Base-by-base conservation (phyloP, 2,329 filamentous ascomycete species). In the Trichoderma hamatum region DNA sequence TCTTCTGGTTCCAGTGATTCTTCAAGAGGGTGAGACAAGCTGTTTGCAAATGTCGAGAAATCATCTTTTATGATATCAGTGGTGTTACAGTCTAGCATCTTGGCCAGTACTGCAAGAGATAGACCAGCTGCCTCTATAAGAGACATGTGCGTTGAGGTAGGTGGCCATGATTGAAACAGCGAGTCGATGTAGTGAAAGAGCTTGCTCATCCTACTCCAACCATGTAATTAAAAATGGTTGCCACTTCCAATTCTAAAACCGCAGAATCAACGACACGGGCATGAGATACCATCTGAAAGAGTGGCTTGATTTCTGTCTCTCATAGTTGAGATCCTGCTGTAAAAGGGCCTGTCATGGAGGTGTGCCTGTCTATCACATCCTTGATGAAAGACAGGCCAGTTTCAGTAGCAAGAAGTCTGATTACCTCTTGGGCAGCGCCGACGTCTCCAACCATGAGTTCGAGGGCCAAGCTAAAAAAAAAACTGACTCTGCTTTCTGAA, bases 161-260 rank as follows among this genome's bases (percentile, higher is more conserved):
- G 67, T 54, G 71, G 54, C 71, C 73, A 72, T 3, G 46, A 51
- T 26, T 72, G 43, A 4, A 77, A 69, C 1, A 80, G 32, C 1
- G 62, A 66, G 4, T 70, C 56, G 14, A 81, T 72, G 36, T 78
- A 79, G 13, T 71, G 71, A 67, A 80, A 82, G 5, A 83, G 70
- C 0, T 32, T 69, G 1, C 63, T 72, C 72, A 82, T 77, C 14
- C 78, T 73, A 79, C 69, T 7, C 81, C 81, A 7, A 76, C 68
- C 0, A 82, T 51, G 56, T 77, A 80, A 46, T 77, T 80, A 70
- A 76, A 79, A 19, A 82, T 74, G 0, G 60, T 66, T 3, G 77
- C 75, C 1, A 81, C 77, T 39, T 82, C 72, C 43, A 78, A 75
- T 64, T 83, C 81, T 16, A 83, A 72, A 0, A 82, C 73, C 13